Conservation (phyloP, 140 eudicot species). For the Stevia rebaudiana region DNA sequence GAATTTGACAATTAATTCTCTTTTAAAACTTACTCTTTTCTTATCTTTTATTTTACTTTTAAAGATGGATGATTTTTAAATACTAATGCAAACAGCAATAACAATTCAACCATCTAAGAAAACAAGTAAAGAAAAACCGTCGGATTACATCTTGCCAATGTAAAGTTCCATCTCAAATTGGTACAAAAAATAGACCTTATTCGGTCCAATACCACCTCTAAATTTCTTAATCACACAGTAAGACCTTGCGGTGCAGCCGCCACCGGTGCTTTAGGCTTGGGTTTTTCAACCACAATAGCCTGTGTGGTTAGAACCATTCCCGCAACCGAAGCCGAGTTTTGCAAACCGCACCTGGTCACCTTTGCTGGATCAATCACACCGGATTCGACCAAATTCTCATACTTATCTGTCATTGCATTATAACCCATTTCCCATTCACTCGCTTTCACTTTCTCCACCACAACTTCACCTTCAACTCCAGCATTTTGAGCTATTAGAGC, state of each 20-base stretch:
- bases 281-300: constrained; percentile 88
- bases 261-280: constrained; percentile 50
- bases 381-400: constrained; percentile 69
- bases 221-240: constrained; percentile 29
- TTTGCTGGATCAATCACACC: constrained; percentile 93
- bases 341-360: constrained; percentile 91
- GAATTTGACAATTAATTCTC: no score
- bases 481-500: constrained; percentile 80
- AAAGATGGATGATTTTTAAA: no score
- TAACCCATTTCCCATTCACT: constrained; percentile 93
- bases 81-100: neutral
- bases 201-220: constrained; percentile 4
- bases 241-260: constrained; percentile 51
- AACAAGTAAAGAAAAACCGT: neutral
- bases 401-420: constrained; percentile 82
- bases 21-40: no score
- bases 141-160: constrained; percentile 21
- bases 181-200: constrained; percentile 16
- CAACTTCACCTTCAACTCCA: constrained; percentile 95
- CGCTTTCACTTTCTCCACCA: constrained; percentile 76
- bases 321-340: constrained; percentile 90
- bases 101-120: neutral
- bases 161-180: constrained; percentile 17
- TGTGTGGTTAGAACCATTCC: constrained; percentile 97
- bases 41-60: no score